Conservation (phyloP, 208 protist species). For the Leishmania martiniquensis region DNA sequence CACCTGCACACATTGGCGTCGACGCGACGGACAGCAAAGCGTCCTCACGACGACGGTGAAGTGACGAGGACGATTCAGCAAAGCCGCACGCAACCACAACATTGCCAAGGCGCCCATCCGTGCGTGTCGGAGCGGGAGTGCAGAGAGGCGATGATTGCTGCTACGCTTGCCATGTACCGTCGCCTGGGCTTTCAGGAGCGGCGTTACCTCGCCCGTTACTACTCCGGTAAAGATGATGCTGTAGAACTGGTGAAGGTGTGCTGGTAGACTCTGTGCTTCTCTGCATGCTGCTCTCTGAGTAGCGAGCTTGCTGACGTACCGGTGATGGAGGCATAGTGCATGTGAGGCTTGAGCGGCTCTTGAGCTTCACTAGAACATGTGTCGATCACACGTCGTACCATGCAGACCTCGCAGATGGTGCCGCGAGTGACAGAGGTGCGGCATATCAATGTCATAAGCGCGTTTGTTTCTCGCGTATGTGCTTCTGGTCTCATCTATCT, state of each 20-base stretch:
- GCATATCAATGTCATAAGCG: not conserved
- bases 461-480: not conserved
- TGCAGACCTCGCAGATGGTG: not conserved
- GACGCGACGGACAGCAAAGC: not conserved
- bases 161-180: constrained; percentile 54
- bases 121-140: not conserved
- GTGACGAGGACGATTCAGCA: not conserved
- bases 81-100: not conserved
- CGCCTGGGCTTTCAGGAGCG: constrained; percentile 52
- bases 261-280: not conserved
- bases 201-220: constrained; percentile 57
- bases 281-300: not conserved
- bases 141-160: not conserved
- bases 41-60: not conserved
- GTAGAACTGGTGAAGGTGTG: constrained; percentile 67
- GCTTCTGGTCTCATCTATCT: not conserved
- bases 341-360: not conserved
- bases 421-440: not conserved
- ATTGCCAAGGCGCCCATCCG: not conserved
- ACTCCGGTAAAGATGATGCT: constrained; percentile 48
- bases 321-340: not conserved
- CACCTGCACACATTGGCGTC: constrained; percentile 69
- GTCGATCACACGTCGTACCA: not conserved
- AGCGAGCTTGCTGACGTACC: not conserved
- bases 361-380: not conserved